A percentile compares a stretch with the other conserved stretches of the same genome.
These are phyloP conservation scores for Globisporangium radiosum DNA, from an alignment of 352 stramenopile genomes.

Conservation along the genomic window DNA sequence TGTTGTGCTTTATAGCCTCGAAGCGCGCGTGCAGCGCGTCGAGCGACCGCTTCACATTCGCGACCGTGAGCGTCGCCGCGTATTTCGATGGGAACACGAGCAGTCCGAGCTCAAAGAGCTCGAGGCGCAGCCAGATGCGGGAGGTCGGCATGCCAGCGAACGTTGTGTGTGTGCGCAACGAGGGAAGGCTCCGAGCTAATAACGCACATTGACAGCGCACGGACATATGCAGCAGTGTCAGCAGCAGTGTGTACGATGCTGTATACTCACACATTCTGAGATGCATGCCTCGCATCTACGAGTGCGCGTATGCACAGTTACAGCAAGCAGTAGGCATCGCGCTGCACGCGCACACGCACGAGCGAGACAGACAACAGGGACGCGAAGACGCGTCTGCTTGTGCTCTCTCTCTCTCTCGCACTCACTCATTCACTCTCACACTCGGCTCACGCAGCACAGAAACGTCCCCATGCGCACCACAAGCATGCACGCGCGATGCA, in stretches of 20 bases:
- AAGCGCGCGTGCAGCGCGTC: conserved; percentile 49
- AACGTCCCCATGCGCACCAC: not conserved
- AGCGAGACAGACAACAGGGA: not conserved
- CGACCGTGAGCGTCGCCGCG: conserved; percentile 47
- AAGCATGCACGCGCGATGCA: no score
- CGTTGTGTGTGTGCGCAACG: not conserved
- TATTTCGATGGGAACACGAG: conserved; percentile 71
- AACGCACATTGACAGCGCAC: no score
- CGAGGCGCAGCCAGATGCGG: conserved; percentile 74
- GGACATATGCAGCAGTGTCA: no score
- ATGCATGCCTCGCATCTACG: no score
- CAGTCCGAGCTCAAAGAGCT: conserved; percentile 82
- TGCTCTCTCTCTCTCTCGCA: not conserved
- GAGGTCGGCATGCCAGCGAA: conserved; percentile 22
- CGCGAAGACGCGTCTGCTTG: not conserved
- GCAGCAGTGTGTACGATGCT: no score
- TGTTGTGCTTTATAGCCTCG: conserved; percentile 11
- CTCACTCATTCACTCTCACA: not conserved
- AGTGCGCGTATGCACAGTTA: no score
- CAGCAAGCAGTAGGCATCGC: not conserved
- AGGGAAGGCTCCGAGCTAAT: no score
- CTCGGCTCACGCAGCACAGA: not conserved
- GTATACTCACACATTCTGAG: no score
- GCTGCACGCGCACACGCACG: not conserved
- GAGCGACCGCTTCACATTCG: conserved; percentile 54